phyloP scores from a whole-genome alignment of 164 flowering plant species.

The Litsea cubeba region DNA sequence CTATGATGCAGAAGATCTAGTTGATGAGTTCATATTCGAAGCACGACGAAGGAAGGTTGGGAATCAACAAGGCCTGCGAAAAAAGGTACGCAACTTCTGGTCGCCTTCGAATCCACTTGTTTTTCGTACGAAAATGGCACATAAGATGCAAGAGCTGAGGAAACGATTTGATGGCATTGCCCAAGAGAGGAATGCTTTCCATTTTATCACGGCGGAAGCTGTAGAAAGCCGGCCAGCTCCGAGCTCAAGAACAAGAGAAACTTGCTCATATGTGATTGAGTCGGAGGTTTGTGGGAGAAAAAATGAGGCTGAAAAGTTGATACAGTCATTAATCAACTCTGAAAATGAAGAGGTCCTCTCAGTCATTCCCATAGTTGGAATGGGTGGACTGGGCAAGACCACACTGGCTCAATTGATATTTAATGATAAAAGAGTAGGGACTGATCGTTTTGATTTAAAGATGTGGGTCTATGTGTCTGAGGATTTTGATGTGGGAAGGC shows the following conservation, averaged over 20 bases:
- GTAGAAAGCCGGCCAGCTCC: neutral
- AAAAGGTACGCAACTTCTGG: neutral
- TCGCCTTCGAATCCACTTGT: neutral
- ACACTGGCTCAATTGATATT: too few relatives aligned
- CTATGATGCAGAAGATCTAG: slow-evolving; percentile 7
- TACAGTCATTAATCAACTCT: too few relatives aligned
- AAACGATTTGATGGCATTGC: slow-evolving; percentile 1
- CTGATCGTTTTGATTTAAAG: too few relatives aligned
- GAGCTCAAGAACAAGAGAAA: neutral
- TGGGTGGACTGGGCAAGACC: too few relatives aligned
- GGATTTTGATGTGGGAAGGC: too few relatives aligned
- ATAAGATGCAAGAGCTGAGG: neutral
- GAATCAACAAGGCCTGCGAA: neutral
- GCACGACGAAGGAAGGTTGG: neutral
- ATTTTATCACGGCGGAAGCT: neutral
- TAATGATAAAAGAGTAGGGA: too few relatives aligned
- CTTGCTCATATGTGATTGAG: too few relatives aligned
- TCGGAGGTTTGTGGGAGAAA: too few relatives aligned
- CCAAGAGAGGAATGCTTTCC: neutral
- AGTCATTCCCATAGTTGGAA: too few relatives aligned
- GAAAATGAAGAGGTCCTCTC: too few relatives aligned
- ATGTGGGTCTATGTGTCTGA: too few relatives aligned
- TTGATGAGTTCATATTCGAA: slow-evolving; percentile 3
- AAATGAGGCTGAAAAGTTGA: too few relatives aligned
- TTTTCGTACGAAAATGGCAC: neutral